phyloP scores from a whole-genome alignment of 768 basidiomycete species.

The Leccinum variicolor region DNA sequence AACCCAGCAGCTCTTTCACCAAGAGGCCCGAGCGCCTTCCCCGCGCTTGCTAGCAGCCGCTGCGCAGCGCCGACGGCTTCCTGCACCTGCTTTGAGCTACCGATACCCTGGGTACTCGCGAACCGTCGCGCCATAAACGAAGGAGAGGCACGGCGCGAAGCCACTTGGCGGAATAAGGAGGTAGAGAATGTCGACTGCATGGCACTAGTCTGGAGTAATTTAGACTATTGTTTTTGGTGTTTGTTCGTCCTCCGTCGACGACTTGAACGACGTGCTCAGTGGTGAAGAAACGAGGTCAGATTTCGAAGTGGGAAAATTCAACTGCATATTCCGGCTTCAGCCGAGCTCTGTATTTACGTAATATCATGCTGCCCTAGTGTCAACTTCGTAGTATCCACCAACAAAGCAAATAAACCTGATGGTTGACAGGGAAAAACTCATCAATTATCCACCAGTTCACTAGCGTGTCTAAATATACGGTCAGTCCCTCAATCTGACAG shows the following conservation, averaged over 20 bases:
- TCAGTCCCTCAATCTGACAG: not conserved
- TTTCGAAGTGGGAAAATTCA: not conserved
- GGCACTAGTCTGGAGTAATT: slow-evolving; percentile 2
- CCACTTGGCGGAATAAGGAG: slow-evolving; percentile 22
- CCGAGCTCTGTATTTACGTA: not conserved
- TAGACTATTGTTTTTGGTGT: slow-evolving; percentile 1
- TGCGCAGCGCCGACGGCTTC: slow-evolving; percentile 59
- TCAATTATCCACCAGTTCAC: no score
- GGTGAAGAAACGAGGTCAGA: not conserved
- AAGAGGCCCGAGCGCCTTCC: slow-evolving; percentile 46
- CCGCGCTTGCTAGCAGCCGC: slow-evolving; percentile 49
- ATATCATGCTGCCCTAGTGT: not conserved
- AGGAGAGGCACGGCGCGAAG: slow-evolving; percentile 13
- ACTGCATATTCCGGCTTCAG: not conserved
- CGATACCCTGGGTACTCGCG: slow-evolving; percentile 43
- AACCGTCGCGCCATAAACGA: slow-evolving; percentile 34
- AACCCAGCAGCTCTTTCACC: slow-evolving; percentile 54
- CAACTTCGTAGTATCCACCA: no score
- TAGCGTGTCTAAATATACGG: no score
- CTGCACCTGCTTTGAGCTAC: slow-evolving; percentile 63
- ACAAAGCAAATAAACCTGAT: not conserved
- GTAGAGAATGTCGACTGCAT: slow-evolving; percentile 28
- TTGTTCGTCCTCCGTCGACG: slow-evolving; percentile 2
- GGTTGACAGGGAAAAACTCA: not conserved
- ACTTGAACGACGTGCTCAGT: slow-evolving; percentile 1